A percentile compares a stretch with the other conserved stretches of the same genome.
phyloP scores from a whole-genome alignment of 2,329 filamentous ascomycete species.

The Ilyonectria destructans region DNA sequence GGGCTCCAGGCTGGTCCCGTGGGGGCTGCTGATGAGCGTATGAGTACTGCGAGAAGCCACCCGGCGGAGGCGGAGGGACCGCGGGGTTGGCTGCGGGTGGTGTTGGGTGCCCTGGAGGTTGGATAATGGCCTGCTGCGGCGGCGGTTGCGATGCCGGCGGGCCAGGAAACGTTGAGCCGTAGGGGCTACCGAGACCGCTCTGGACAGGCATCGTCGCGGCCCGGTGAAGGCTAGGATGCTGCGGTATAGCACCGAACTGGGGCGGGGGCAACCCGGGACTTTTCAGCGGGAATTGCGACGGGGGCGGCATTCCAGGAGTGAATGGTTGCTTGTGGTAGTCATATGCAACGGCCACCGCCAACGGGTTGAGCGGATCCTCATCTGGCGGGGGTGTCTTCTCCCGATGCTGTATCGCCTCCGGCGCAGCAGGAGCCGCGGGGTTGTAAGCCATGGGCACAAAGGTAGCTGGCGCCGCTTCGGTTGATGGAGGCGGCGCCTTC shows the following conservation, averaged over 20 bases:
- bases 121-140: conserved; percentile 43
- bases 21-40: conserved; percentile 53
- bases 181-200: conserved; percentile 61
- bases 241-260: conserved; percentile 56
- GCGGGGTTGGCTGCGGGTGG: conserved; percentile 56
- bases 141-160: conserved; percentile 60
- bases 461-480: conserved; percentile 54
- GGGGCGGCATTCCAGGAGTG: conserved; percentile 67
- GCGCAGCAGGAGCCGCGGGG: conserved; percentile 82
- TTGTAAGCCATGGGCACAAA: conserved; percentile 83
- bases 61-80: conserved; percentile 62
- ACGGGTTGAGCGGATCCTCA: conserved; percentile 73
- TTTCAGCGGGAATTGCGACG: conserved; percentile 62
- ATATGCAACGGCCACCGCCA: conserved; percentile 71
- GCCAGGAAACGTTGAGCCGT: conserved; percentile 62
- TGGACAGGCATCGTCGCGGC: conserved; percentile 66
- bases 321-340: conserved; percentile 71
- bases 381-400: conserved; percentile 87
- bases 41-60: conserved; percentile 72
- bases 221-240: conserved; percentile 65
- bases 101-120: conserved; percentile 51
- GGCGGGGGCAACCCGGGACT: conserved; percentile 61
- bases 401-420: conserved; percentile 79
- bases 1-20: conserved; percentile 42
- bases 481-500: conserved; percentile 39